Conservation (phyloP, 202 grass and related monocot genomes). For the Zizania palustris region DNA sequence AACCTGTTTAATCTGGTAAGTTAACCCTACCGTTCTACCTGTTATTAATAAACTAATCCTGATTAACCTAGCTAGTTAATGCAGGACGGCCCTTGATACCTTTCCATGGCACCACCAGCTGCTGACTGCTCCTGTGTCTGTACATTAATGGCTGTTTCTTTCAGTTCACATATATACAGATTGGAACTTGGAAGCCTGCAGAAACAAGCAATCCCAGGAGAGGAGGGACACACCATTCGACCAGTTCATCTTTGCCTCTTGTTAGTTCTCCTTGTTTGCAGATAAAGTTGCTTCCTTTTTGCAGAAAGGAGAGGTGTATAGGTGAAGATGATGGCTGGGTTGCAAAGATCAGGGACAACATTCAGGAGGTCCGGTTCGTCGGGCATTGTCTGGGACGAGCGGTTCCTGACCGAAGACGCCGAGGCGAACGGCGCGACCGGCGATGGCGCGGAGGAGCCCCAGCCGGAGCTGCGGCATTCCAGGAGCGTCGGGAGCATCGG, state of each 20-base stretch:
- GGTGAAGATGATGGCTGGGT: constrained; percentile 62
- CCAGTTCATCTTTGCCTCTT: constrained; percentile 35
- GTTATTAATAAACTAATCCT: constrained; percentile 41
- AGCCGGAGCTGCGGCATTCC: constrained; percentile 71
- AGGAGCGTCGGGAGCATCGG: constrained; percentile 61
- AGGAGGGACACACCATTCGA: constrained; percentile 15
- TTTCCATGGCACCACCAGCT: constrained; percentile 35
- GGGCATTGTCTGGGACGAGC: constrained; percentile 84
- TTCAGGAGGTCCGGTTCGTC: constrained; percentile 92
- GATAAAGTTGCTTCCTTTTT: constrained; percentile 38
- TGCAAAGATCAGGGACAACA: constrained; percentile 82
- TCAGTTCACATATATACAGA: constrained; percentile 47
- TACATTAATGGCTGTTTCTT: constrained; percentile 49
- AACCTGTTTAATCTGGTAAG: constrained; percentile 26
- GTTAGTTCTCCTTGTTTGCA: constrained; percentile 22
- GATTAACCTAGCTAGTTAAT: constrained; percentile 42
- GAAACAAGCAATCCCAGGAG: constrained; percentile 21
- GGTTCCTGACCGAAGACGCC: constrained; percentile 59
- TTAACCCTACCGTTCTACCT: constrained; percentile 18
- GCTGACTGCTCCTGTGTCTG: constrained; percentile 62
- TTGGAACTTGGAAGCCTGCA: constrained; percentile 10
- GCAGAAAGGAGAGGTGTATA: constrained; percentile 24
- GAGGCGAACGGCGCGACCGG: constrained; percentile 30
- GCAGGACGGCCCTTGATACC: constrained; percentile 41
- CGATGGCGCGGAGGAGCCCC: constrained; percentile 2